phyloP scores from a whole-genome alignment of 352 stramenopile species.

The Phytophthora sojae region DNA sequence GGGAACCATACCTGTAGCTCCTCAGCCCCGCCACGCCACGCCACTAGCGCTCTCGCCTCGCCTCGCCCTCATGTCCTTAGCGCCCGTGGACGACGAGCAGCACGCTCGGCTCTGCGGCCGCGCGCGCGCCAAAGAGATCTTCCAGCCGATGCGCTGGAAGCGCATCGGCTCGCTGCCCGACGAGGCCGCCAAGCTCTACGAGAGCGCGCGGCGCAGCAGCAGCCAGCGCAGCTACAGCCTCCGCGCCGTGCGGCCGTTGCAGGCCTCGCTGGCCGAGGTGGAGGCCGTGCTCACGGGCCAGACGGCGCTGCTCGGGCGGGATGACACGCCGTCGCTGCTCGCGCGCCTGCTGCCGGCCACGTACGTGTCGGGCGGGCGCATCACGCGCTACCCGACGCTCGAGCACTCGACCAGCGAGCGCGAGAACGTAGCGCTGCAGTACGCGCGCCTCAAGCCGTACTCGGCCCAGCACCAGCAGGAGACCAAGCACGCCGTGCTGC shows the following conservation, averaged over 20 bases:
- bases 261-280: constrained; percentile 57
- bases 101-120: constrained; percentile 62
- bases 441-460: constrained; percentile 54
- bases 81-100: constrained; percentile 56
- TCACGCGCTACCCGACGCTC: constrained; percentile 56
- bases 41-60: neutral
- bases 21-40: neutral
- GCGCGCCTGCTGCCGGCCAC: constrained; percentile 51
- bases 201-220: constrained; percentile 35
- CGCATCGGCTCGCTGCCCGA: constrained; percentile 57
- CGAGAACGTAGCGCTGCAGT: constrained; percentile 68
- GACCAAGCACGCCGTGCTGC: constrained; percentile 4
- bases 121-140: constrained; percentile 72
- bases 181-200: constrained; percentile 71
- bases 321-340: constrained; percentile 43
- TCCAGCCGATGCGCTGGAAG: constrained; percentile 74
- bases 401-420: constrained; percentile 70
- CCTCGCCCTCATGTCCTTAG: constrained; percentile 28
- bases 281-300: constrained; percentile 59
- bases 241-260: constrained; percentile 61
- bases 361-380: constrained; percentile 50
- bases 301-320: constrained; percentile 32
- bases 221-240: constrained; percentile 44
- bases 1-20: neutral
- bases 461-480: constrained; percentile 15